A percentile compares a stretch with the other conserved stretches of the same genome.
phyloP scores from a whole-genome alignment of 805 yeast genomes.

The Candida boleticola region DNA sequence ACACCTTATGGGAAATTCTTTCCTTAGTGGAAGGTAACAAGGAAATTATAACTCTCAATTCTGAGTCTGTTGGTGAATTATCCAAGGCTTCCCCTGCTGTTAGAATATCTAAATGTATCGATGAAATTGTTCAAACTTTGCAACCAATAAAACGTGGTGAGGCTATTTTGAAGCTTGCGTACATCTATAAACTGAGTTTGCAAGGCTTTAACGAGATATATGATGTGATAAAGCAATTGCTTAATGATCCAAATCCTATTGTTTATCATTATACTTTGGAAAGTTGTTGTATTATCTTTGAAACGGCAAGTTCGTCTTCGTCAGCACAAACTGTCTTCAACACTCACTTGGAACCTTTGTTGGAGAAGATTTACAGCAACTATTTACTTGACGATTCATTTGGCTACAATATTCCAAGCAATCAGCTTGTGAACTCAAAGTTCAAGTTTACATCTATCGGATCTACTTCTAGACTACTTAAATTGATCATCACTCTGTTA shows the following conservation, averaged over 20 bases:
- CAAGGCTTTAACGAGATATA: conserved; percentile 40
- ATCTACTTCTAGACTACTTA: conserved; percentile 22
- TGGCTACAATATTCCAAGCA: conserved; percentile 35
- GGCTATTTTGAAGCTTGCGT: conserved; percentile 26
- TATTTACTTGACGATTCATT: conserved; percentile 32
- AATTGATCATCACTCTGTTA: conserved; percentile 29
- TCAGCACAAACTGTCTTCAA: conserved; percentile 34
- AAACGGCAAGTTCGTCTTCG: not conserved
- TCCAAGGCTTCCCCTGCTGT: conserved; percentile 19
- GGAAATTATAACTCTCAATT: conserved; percentile 44
- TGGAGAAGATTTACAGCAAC: conserved; percentile 25
- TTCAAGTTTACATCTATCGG: conserved; percentile 29
- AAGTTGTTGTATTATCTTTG: conserved; percentile 47
- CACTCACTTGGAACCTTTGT: conserved; percentile 47
- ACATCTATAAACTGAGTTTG: conserved; percentile 26
- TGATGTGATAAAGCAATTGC: conserved; percentile 57
- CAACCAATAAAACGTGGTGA: conserved; percentile 61
- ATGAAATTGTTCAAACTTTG: conserved; percentile 55
- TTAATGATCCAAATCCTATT: conserved; percentile 79
- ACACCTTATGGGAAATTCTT: conserved; percentile 50
- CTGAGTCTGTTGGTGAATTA: conserved; percentile 55
- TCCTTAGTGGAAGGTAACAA: conserved; percentile 42
- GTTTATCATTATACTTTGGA: conserved; percentile 74
- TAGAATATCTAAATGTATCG: conserved; percentile 39
- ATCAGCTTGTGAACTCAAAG: conserved; percentile 34